Percentiles rank a stretch among this genome's conserved stretches.
These are phyloP conservation scores for Aspergillus eucalypticola DNA, from an alignment of 2,329 filamentous ascomycete genomes.

Conservation along the genomic window DNA sequence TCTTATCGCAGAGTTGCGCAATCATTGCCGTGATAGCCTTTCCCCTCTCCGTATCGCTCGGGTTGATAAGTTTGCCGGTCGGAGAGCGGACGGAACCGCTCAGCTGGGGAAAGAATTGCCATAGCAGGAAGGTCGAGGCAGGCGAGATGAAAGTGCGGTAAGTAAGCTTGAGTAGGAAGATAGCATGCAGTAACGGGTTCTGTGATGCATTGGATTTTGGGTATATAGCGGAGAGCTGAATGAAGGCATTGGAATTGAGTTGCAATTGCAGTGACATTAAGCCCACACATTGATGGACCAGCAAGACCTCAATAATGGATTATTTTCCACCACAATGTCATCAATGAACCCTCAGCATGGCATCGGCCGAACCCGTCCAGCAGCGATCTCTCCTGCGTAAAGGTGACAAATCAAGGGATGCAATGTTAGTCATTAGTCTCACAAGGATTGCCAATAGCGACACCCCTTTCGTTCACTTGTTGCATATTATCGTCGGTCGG, in stretches of 20 bases:
- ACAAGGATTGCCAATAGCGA: not conserved
- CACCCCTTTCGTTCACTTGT: not conserved
- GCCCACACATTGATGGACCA: not conserved
- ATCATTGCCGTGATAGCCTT: constrained; percentile 1
- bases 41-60: not conserved
- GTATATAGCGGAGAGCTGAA: not conserved
- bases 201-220: not conserved
- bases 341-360: not conserved
- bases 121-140: constrained; percentile 2
- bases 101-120: not conserved
- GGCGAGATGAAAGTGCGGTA: not conserved
- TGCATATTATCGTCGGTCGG: not conserved
- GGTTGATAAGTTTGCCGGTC: not conserved
- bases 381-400: too few relatives aligned
- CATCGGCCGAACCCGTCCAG: too few relatives aligned
- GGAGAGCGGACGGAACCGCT: not conserved
- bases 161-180: not conserved
- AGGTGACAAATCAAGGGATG: not conserved
- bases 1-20: constrained; percentile 8
- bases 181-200: not conserved
- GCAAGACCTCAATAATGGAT: not conserved
- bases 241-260: not conserved
- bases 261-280: not conserved
- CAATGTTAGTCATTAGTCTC: not conserved
- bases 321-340: not conserved